Evolutionary conservation across 768 basidiomycete genomes (phyloP).

Genomic region (Mycena kentingensis): DNA sequence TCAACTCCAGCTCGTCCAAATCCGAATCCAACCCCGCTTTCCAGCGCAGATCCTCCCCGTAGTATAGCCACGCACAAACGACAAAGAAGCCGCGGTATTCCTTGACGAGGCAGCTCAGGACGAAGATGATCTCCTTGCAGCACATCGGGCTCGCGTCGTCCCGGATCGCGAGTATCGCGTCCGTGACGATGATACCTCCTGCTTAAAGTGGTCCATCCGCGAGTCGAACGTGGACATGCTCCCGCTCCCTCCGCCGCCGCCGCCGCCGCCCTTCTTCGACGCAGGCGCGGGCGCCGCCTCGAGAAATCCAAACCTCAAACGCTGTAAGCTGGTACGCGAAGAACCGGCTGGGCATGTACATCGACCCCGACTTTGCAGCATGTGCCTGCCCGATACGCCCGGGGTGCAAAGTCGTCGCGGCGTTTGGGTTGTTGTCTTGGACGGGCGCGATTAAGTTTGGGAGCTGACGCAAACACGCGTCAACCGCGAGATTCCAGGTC

Average conservation of each 20-base stretch:
- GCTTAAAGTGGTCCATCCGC: conserved; percentile 76
- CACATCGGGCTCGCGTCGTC: conserved; percentile 98
- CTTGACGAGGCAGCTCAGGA: conserved; percentile 90
- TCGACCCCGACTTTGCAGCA: conserved; percentile 46
- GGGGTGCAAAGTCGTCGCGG: conserved; percentile 34
- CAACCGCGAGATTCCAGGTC: conserved; percentile 97
- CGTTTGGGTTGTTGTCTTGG: conserved; percentile 27
- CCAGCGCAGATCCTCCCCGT: conserved; percentile 86
- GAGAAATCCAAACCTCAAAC: conserved; percentile 97
- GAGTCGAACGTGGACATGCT: conserved; percentile 69
- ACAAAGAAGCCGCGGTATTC: conserved; percentile 98
- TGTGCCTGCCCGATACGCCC: conserved; percentile 43
- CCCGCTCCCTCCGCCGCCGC: conserved; percentile 80
- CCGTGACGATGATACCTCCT: conserved; percentile 92
- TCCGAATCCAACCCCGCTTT: conserved; percentile 41
- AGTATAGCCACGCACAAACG: conserved; percentile 94
- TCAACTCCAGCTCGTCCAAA: conserved; percentile 54
- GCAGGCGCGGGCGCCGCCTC: conserved; percentile 82
- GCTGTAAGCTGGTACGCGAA: conserved; percentile 96
- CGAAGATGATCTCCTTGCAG: conserved; percentile 87
- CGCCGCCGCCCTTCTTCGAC: conserved; percentile 68
- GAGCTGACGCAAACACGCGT: conserved; percentile 91
- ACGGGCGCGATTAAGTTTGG: conserved; percentile 69
- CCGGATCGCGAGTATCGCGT: conserved; percentile 83
- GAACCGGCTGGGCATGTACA: conserved; percentile 86